Evolutionary conservation across 257 asterid genomes (phyloP), one percentile per base, ranked within the genome.

Genomic region (Plectranthus barbatus): DNA sequence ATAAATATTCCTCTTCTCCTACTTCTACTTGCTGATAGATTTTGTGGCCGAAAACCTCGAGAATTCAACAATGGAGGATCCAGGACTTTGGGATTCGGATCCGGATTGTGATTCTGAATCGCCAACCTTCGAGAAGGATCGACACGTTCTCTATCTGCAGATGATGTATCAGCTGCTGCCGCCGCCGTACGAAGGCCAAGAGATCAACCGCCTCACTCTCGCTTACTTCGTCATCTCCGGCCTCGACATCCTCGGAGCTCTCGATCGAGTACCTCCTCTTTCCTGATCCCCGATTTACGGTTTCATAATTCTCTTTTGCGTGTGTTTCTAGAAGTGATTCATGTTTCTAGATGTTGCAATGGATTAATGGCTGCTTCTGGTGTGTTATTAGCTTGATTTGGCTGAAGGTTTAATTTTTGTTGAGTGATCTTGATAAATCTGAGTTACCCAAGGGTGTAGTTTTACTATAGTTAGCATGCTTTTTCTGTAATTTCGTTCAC

Each of bases 141-240:
- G 95, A 3, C 98, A 92, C 67, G 53, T 84, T 14, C 62, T 48
- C 45, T 92, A 71, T 69, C 76, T 86, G 41, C 71, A 79, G 73
- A 84, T 86, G 99, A 86, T 86, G 95, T 87, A 79, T 60, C 83
- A 77, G 29, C 64, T 83, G 18, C 70, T 92, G 66, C 99, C 99
- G 1, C 73, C 86, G 23, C 73, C 71, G 1, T 92, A 89, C 37
- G 90, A 92, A 75, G 74, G 63, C 20, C 95, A 92, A 52, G 97
- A 92, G 60, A 86, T 89, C 90, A 89, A 86, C 66, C 96, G 95
- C 48, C 79, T 92, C 33, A 89, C 97, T 39, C 95, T 92, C 58
- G 95, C 90, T 34, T 85, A 89, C 82, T 89, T 89, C 75, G 74
- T 77, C n/a, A 31, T 86, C 57, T 72, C 84, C 62, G 94, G 97